phyloP scores from a whole-genome alignment of 1,284 basidiomycete genomes.

The Ceratobasidium sp. region DNA sequence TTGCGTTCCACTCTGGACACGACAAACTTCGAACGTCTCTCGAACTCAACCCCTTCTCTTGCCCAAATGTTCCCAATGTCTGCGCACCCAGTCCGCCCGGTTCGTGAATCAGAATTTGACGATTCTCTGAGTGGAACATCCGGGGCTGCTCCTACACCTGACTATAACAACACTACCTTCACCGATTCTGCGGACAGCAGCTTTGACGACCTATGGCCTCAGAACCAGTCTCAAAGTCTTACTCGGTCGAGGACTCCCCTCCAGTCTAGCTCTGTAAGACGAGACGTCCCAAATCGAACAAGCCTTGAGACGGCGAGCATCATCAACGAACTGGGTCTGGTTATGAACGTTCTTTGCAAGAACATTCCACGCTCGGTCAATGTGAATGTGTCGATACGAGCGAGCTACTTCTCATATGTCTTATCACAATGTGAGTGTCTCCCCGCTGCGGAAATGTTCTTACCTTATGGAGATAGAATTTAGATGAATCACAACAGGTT shows the following conservation, averaged over 20 bases:
- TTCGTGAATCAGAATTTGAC: no score
- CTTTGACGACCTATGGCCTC: slow-evolving; percentile 26
- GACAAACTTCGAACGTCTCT: not conserved
- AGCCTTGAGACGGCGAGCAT: not conserved
- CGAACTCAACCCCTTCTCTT: not conserved
- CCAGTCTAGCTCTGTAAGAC: not conserved
- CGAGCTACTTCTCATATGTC: not conserved
- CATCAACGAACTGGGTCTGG: not conserved
- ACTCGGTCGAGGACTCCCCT: not conserved
- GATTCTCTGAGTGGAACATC: no score
- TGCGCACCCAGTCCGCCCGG: no score
- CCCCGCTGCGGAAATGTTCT: no score
- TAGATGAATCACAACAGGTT: not conserved
- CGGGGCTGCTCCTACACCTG: no score
- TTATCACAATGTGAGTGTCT: slow-evolving; percentile 19
- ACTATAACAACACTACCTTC: no score
- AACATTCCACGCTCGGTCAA: slow-evolving; percentile 8
- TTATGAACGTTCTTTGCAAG: not conserved
- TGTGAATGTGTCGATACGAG: not conserved
- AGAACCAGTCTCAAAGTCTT: slow-evolving; percentile 19
- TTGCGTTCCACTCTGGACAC: not conserved
- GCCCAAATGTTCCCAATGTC: not conserved
- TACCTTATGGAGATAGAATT: not conserved
- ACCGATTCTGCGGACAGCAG: not conserved
- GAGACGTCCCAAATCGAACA: not conserved